Evolutionary conservation across 169 alveolate species (phyloP).

Genomic region (Plasmodium coatneyi): DNA sequence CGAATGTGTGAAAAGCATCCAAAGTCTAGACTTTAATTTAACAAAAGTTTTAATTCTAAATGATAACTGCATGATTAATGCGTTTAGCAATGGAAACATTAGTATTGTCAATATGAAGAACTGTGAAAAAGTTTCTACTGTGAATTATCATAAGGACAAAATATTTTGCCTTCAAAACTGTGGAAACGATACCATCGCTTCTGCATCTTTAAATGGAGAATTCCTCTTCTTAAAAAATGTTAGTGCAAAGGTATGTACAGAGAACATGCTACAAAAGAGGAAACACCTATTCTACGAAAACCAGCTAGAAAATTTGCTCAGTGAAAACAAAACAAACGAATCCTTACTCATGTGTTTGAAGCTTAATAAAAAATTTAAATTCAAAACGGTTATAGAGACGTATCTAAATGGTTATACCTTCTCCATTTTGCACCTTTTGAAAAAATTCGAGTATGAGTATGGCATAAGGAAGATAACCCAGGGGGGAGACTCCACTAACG

Average conservation of each 20-base stretch:
- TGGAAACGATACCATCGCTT: conserved; percentile 6
- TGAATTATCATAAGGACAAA: conserved; percentile 69
- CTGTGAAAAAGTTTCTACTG: conserved; percentile 50
- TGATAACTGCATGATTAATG: conserved; percentile 64
- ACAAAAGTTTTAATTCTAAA: conserved; percentile 46
- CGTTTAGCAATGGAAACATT: conserved; percentile 66
- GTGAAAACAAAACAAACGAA: conserved; percentile 60
- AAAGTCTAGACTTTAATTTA: conserved; percentile 62
- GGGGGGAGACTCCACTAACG: neutral
- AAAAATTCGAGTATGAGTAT: conserved; percentile 55
- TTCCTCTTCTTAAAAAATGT: conserved; percentile 47
- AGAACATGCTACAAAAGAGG: conserved; percentile 21
- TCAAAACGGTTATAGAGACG: conserved; percentile 59
- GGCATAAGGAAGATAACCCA: conserved; percentile 33
- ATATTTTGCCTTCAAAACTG: conserved; percentile 61
- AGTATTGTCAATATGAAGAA: conserved; percentile 55
- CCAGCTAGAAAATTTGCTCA: conserved; percentile 61
- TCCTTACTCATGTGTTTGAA: conserved; percentile 67
- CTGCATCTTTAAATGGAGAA: conserved; percentile 73
- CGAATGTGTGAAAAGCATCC: conserved; percentile 66
- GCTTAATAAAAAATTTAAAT: conserved; percentile 61
- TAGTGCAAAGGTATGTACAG: conserved; percentile 36
- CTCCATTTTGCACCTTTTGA: conserved; percentile 45
- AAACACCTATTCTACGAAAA: conserved; percentile 48
- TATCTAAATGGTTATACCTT: conserved; percentile 70